A percentile compares a stretch with the other conserved stretches of the same genome.
These are phyloP conservation scores for Rubia tinctorum DNA, from an alignment of 305 asterid species.

Conservation along the genomic window DNA sequence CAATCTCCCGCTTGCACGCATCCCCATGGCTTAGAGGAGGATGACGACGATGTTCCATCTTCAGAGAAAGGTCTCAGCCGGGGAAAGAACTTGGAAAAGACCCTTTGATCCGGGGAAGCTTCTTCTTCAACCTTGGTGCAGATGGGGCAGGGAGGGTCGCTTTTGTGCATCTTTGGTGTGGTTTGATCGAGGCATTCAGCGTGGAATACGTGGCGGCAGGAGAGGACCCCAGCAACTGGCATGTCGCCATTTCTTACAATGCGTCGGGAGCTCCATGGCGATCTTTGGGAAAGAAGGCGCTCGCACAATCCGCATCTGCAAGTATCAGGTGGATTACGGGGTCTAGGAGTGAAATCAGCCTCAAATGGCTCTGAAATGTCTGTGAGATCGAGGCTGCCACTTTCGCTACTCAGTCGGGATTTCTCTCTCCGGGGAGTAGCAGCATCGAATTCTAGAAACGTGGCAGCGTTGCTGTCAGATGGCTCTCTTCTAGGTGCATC, in stretches of 20 bases:
- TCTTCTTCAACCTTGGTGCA: constrained; percentile 68
- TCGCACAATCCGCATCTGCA: constrained; percentile 82
- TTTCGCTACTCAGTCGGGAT: constrained; percentile 60
- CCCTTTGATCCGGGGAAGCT: constrained; percentile 54
- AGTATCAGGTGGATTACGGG: constrained; percentile 45
- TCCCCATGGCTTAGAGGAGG: constrained; percentile 52
- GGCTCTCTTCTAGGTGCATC: constrained; percentile 43
- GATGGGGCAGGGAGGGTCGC: constrained; percentile 89
- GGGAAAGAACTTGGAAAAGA: constrained; percentile 65
- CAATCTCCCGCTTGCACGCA: constrained; percentile 88
- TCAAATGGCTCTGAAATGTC: constrained; percentile 65
- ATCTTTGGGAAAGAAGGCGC: constrained; percentile 82
- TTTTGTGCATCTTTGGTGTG: constrained; percentile 71
- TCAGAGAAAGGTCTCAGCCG: constrained; percentile 59
- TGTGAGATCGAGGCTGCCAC: constrained; percentile 66
- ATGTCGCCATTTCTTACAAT: constrained; percentile 82
- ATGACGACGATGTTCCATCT: constrained; percentile 46
- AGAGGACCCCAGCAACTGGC: constrained; percentile 93
- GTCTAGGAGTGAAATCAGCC: constrained; percentile 37
- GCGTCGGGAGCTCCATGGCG: constrained; percentile 92
- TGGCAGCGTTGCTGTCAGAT: constrained; percentile 22
- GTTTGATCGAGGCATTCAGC: constrained; percentile 95
- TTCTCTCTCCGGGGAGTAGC: constrained; percentile 54
- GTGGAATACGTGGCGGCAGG: constrained; percentile 93
- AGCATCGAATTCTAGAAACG: constrained; percentile 39